Conservation (phyloP, 805 yeast species). For the Candida tallmaniae region DNA sequence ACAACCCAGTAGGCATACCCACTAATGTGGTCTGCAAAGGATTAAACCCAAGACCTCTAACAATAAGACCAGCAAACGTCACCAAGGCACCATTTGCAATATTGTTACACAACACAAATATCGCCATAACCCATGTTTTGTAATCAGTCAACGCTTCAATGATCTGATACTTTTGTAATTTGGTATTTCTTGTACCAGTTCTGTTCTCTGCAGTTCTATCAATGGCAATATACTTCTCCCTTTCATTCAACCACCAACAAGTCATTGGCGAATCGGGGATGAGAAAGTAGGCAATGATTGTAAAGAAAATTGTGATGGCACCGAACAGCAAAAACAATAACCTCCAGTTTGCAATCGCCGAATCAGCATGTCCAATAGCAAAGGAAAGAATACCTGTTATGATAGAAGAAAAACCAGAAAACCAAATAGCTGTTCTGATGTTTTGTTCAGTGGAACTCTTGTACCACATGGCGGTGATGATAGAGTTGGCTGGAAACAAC, state of each 20-base stretch:
- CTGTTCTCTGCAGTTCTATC: constrained; percentile 28
- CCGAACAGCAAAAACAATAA: constrained; percentile 57
- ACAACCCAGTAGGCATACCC: constrained; percentile 56
- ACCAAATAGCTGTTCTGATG: constrained; percentile 23
- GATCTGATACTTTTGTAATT: constrained; percentile 33
- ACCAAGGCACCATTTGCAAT: constrained; percentile 36
- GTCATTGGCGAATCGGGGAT: constrained; percentile 33
- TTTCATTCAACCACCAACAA: constrained; percentile 34
- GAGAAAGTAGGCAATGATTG: constrained; percentile 41
- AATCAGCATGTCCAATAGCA: constrained; percentile 29
- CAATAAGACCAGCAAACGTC: constrained; percentile 39
- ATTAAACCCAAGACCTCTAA: constrained; percentile 49
- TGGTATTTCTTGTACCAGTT: constrained; percentile 38
- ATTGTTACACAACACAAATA: constrained; percentile 21
- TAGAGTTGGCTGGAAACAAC: constrained; percentile 35
- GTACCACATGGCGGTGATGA: constrained; percentile 23
- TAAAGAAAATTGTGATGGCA: constrained; percentile 48
- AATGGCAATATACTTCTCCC: constrained; percentile 30
- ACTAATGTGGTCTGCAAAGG: constrained; percentile 40
- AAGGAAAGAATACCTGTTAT: constrained; percentile 39
- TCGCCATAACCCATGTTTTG: constrained; percentile 32
- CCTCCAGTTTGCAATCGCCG: constrained; percentile 53
- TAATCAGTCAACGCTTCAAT: constrained; percentile 31
- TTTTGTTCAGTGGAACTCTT: constrained; percentile 15
- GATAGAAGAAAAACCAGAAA: constrained; percentile 46